Conservation (phyloP, 2,329 filamentous ascomycete genomes). For the Dendryphion nanum region DNA sequence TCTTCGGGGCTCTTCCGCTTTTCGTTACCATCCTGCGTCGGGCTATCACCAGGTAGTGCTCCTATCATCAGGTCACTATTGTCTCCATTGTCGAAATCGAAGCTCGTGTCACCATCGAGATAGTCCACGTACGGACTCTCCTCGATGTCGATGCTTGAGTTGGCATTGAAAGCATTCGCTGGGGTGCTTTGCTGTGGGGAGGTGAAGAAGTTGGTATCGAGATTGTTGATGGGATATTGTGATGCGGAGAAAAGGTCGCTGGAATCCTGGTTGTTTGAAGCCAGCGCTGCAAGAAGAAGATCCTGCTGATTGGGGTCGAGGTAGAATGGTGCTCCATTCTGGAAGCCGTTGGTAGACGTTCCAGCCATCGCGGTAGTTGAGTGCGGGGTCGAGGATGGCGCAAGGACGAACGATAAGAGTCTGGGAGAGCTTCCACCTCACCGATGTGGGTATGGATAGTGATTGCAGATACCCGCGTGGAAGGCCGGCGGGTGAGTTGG, state of each 20-base stretch:
- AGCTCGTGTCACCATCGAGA: constrained; percentile 70
- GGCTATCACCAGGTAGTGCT: constrained; percentile 62
- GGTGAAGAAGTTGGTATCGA: constrained; percentile 37
- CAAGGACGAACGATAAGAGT: too few species aligned
- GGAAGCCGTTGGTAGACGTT: constrained; percentile 36
- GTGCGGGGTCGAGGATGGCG: constrained; percentile 21
- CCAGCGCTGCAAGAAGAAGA: constrained; percentile 48
- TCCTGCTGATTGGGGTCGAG: constrained; percentile 49
- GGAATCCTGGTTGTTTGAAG: constrained; percentile 43
- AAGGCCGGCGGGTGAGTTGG: too few species aligned
- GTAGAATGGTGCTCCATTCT: constrained; percentile 42
- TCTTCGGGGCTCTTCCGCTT: constrained; percentile 74
- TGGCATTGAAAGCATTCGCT: constrained; percentile 43
- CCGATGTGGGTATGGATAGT: too few species aligned
- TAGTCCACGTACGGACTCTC: constrained; percentile 85
- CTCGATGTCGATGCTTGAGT: constrained; percentile 53
- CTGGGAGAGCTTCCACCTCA: too few species aligned
- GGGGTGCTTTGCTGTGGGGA: constrained; percentile 38
- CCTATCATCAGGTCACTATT: constrained; percentile 67
- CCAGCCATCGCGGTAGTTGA: constrained; percentile 32
- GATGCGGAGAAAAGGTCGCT: constrained; percentile 27
- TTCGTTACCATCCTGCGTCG: constrained; percentile 50
- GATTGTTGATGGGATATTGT: constrained; percentile 30
- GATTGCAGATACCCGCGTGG: too few species aligned
- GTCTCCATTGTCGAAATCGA: constrained; percentile 69